Conservation (phyloP, 2,329 filamentous ascomycete species). For the Westerdykella sp. region DNA sequence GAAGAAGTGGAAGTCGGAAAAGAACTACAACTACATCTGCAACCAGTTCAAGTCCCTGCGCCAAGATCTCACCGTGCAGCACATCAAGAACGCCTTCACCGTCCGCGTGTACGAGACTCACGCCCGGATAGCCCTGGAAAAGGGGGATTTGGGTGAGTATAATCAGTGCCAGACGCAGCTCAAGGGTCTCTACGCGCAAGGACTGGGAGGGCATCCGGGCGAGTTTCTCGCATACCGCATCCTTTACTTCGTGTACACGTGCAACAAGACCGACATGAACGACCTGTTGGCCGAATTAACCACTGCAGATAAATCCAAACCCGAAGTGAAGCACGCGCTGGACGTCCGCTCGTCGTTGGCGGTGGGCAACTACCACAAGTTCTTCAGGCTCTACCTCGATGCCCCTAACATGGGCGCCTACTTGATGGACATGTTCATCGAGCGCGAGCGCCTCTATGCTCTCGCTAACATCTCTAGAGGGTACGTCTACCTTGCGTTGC, state of each 20-base stretch:
- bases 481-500: conserved; percentile 54
- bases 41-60: conserved; percentile 98
- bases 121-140: conserved; percentile 93
- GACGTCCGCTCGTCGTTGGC: conserved; percentile 86
- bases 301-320: conserved; percentile 83
- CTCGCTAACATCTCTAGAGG: conserved; percentile 89
- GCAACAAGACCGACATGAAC: conserved; percentile 97
- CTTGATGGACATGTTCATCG: conserved; percentile 98
- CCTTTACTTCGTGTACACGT: conserved; percentile 98
- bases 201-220: conserved; percentile 79
- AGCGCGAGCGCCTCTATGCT: conserved; percentile 83
- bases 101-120: conserved; percentile 96
- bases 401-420: conserved; percentile 97
- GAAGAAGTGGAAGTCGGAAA: conserved; percentile 88
- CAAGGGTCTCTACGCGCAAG: conserved; percentile 80
- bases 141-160: conserved; percentile 99
- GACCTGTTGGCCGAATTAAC: conserved; percentile 99
- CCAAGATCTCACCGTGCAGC: conserved; percentile 96
- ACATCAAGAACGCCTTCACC: conserved; percentile 93
- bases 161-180: conserved; percentile 99
- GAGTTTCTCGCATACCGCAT: conserved; percentile 99
- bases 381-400: conserved; percentile 92
- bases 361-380: conserved; percentile 92
- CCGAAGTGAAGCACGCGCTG: conserved; percentile 81
- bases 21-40: conserved; percentile 96